Percentiles rank a stretch among this genome's conserved stretches.
Conservation (phyloP, 2,329 filamentous ascomycete genomes). For the Fragosphaeria purpurea region DNA sequence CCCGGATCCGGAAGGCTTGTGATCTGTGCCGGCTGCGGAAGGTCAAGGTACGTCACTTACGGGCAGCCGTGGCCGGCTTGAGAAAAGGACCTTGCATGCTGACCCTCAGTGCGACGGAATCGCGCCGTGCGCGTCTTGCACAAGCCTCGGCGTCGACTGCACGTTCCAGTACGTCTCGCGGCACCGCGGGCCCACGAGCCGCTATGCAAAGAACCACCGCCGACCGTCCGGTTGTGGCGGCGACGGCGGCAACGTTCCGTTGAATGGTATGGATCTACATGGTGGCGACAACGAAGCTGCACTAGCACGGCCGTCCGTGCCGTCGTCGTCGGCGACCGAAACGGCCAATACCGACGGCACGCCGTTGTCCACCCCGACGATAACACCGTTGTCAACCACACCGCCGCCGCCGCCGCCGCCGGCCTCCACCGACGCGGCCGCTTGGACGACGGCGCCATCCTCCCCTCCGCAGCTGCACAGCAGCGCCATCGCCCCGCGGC, state of each 20-base stretch:
- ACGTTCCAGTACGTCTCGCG: conserved; percentile 49
- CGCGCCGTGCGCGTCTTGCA: conserved; percentile 38
- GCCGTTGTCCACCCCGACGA: too few relatives aligned
- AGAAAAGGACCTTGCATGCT: not conserved
- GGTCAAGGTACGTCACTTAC: conserved; percentile 36
- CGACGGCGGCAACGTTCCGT: too few relatives aligned
- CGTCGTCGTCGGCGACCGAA: too few relatives aligned
- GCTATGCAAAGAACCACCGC: conserved; percentile 27
- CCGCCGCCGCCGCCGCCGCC: not conserved
- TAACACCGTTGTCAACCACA: not conserved
- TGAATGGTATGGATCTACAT: too few relatives aligned
- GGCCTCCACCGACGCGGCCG: not conserved
- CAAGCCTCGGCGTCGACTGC: conserved; percentile 47
- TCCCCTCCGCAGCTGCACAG: conserved; percentile 25
- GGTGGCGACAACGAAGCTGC: too few relatives aligned
- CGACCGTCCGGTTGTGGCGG: too few relatives aligned
- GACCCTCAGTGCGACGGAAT: conserved; percentile 8
- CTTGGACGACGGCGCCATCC: not conserved
- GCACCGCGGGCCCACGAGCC: conserved; percentile 48
- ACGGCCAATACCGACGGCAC: too few relatives aligned
- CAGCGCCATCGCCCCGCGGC: conserved; percentile 61
- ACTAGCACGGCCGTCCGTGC: too few relatives aligned
- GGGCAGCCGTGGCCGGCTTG: not conserved
- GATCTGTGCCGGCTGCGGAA: conserved; percentile 54
- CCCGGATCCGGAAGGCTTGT: conserved; percentile 47